Evolutionary conservation across 805 yeast genomes (phyloP).

Genomic region (Pichia nakasei): DNA sequence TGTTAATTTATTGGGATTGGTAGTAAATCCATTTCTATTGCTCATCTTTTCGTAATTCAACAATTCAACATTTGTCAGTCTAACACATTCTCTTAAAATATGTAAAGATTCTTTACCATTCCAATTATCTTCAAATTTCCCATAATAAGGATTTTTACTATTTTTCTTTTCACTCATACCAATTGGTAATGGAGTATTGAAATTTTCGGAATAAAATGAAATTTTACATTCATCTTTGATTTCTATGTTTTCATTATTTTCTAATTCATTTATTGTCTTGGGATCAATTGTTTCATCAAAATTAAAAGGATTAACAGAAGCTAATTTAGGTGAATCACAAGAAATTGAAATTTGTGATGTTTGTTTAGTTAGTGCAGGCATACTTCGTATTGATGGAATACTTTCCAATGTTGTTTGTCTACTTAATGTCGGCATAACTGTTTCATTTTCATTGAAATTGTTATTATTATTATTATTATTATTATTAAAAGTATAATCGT

Average conservation of each 20-base stretch:
- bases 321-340: slow-evolving; percentile 9
- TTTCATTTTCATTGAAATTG: too few species aligned
- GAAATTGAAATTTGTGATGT: slow-evolving; percentile 10
- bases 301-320: slow-evolving; percentile 2
- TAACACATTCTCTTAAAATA: slow-evolving; percentile 3
- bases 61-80: background rate
- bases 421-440: slow-evolving; percentile 8
- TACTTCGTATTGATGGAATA: slow-evolving; percentile 4
- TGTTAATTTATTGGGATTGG: background rate
- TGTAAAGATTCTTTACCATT: slow-evolving; percentile 40
- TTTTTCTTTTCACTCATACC: slow-evolving; percentile 55
- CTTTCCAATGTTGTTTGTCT: slow-evolving; percentile 12
- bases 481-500: background rate
- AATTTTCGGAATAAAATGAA: slow-evolving; percentile 28
- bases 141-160: slow-evolving; percentile 42
- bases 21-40: background rate
- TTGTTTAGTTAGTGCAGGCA: slow-evolving; percentile 6
- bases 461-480: slow-evolving; percentile 5
- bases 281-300: slow-evolving; percentile 14
- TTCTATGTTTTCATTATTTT: background rate
- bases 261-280: slow-evolving; percentile 4
- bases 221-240: slow-evolving; percentile 1
- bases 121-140: slow-evolving; percentile 46
- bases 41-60: background rate
- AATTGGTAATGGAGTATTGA: slow-evolving; percentile 41